A percentile compares a stretch with the other conserved stretches of the same genome.
These are phyloP conservation scores for Pythium apleroticum DNA, from an alignment of 352 stramenopile species.

Conservation along the genomic window DNA sequence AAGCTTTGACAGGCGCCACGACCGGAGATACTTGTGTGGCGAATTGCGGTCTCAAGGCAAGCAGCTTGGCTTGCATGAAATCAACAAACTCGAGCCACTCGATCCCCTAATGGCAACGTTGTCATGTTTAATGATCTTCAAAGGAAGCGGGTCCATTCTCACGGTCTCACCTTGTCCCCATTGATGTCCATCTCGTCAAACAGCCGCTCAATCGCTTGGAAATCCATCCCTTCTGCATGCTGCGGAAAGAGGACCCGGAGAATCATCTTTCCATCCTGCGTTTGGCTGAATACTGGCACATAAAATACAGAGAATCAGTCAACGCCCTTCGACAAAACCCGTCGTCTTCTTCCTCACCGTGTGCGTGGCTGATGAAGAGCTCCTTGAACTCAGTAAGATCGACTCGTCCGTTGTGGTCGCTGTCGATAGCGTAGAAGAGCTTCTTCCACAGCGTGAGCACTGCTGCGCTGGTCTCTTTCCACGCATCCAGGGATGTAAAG, in stretches of 20 bases:
- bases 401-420: constrained; percentile 51
- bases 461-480: constrained; percentile 7
- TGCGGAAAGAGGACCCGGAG: constrained; percentile 32
- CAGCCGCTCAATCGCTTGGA: constrained; percentile 30
- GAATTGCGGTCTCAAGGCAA: not conserved
- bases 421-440: constrained; percentile 67
- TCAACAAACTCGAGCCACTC: constrained; percentile 62
- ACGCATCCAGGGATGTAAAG: constrained; percentile 13
- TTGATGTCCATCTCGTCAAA: constrained; percentile 57
- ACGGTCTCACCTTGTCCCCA: constrained; percentile 37
- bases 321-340: not conserved
- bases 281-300: constrained; percentile 34
- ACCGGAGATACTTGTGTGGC: not conserved
- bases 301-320: not conserved
- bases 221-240: not conserved
- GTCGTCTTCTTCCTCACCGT: constrained; percentile 26
- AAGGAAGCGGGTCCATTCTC: too few relatives aligned
- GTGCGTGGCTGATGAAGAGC: constrained; percentile 37
- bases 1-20: not conserved
- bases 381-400: constrained; percentile 57
- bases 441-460: constrained; percentile 53
- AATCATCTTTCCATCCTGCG: constrained; percentile 43
- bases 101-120: constrained; percentile 21
- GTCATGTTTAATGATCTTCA: too few relatives aligned
- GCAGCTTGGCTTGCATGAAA: constrained; percentile 37